phyloP scores from a whole-genome alignment of 164 flowering plant species.

The Stephania cephalantha region DNA sequence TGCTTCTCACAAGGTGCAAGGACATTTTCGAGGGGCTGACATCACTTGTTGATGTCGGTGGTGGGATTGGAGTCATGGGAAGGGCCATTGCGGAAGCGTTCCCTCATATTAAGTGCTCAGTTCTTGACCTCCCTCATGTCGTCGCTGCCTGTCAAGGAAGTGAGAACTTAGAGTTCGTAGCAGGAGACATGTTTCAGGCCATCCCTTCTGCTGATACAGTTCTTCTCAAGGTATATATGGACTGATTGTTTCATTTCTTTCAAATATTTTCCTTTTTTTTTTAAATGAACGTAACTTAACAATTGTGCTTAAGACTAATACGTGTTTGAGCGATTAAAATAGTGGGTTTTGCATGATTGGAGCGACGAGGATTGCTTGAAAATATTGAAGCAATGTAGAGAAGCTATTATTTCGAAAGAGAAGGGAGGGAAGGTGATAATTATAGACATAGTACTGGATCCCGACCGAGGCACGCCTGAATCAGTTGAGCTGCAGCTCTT shows the following conservation, averaged over 20 bases:
- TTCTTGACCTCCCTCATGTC: slow-evolving; percentile 29
- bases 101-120: slow-evolving; percentile 27
- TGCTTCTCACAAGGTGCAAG: slow-evolving; percentile 10
- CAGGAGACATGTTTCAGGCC: slow-evolving; percentile 28
- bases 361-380: too few relatives aligned
- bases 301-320: not conserved
- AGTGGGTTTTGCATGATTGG: too few relatives aligned
- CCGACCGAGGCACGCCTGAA: slow-evolving; percentile 12
- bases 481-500: not conserved
- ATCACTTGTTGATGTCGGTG: slow-evolving; percentile 30
- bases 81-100: slow-evolving; percentile 17
- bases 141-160: slow-evolving; percentile 11
- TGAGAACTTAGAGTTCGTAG: slow-evolving; percentile 17
- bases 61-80: slow-evolving; percentile 11
- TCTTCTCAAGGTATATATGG: slow-evolving; percentile 7
- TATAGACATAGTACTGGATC: slow-evolving; percentile 30
- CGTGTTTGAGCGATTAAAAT: not conserved
- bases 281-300: too few relatives aligned
- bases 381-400: too few relatives aligned
- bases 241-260: not conserved
- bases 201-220: slow-evolving; percentile 24
- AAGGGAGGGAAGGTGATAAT: slow-evolving; percentile 21
- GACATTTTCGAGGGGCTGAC: slow-evolving; percentile 21
- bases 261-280: too few relatives aligned
- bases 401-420: slow-evolving; percentile 23